Percentiles rank a stretch among this genome's conserved stretches.
These are phyloP conservation scores for Astrothelium subdiscretum DNA, from an alignment of 495 filamentous ascomycete species.

Conservation along the genomic window DNA sequence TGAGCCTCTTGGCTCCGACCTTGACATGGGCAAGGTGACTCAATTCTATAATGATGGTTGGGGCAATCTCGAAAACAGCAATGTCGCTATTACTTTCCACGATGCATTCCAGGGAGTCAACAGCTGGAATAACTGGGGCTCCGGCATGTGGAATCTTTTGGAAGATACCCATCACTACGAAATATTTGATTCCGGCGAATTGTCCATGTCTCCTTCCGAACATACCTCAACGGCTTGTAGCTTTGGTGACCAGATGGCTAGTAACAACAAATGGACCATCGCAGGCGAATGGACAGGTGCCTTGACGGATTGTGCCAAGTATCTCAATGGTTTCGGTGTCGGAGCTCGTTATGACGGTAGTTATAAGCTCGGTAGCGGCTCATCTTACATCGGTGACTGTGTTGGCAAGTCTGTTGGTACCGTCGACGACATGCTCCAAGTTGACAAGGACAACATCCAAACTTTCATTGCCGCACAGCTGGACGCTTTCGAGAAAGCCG, in stretches of 20 bases:
- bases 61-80: slow-evolving; percentile 25
- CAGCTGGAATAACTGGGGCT: slow-evolving; percentile 28
- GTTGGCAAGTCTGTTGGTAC: slow-evolving; percentile 45
- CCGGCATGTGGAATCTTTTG: slow-evolving; percentile 28
- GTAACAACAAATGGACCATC: slow-evolving; percentile 43
- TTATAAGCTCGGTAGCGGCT: slow-evolving; percentile 28
- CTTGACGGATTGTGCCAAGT: slow-evolving; percentile 41
- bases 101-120: slow-evolving; percentile 30
- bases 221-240: slow-evolving; percentile 27
- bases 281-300: slow-evolving; percentile 60
- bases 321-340: slow-evolving; percentile 32
- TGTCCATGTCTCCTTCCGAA: slow-evolving; percentile 19
- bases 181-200: slow-evolving; percentile 24
- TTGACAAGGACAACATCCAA: slow-evolving; percentile 46
- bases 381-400: slow-evolving; percentile 44
- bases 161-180: slow-evolving; percentile 35
- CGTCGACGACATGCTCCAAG: slow-evolving; percentile 37
- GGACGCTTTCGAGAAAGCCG: slow-evolving; percentile 56
- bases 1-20: slow-evolving; percentile 27
- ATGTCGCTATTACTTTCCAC: slow-evolving; percentile 29
- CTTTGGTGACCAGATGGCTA: slow-evolving; percentile 29
- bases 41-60: slow-evolving; percentile 35
- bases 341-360: slow-evolving; percentile 45
- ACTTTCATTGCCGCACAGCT: slow-evolving; percentile 62
- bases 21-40: slow-evolving; percentile 25